These are phyloP conservation scores for Colletotrichum incanum DNA, from an alignment of 2,329 filamentous ascomycete genomes.

Conservation along the genomic window DNA sequence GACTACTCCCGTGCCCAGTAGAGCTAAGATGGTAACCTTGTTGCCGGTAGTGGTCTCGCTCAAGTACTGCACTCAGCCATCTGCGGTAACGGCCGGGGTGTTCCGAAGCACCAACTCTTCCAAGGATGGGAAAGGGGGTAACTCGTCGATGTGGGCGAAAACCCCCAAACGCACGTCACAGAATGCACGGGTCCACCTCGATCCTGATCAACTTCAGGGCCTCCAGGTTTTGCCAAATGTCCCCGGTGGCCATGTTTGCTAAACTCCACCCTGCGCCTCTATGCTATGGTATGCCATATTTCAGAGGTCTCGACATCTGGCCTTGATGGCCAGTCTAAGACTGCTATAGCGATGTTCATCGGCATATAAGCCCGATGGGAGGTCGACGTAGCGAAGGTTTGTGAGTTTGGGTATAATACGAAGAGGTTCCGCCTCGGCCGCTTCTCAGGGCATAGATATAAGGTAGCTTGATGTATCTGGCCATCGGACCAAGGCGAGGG, in stretches of 20 bases:
- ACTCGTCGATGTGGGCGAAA: slow-evolving; percentile 75
- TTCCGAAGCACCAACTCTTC: slow-evolving; percentile 81
- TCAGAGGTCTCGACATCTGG: too few relatives aligned
- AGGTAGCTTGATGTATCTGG: too few relatives aligned
- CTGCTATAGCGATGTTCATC: too few relatives aligned
- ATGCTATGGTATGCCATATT: too few relatives aligned
- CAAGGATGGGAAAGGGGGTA: slow-evolving; percentile 82
- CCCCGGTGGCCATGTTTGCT: slow-evolving; percentile 75
- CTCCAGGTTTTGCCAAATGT: slow-evolving; percentile 78
- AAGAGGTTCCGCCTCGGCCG: too few relatives aligned
- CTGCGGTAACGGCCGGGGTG: slow-evolving; percentile 78
- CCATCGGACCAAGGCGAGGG: too few relatives aligned
- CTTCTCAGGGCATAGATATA: too few relatives aligned
- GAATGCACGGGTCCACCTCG: slow-evolving; percentile 76
- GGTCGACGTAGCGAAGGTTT: too few relatives aligned
- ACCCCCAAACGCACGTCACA: slow-evolving; percentile 83
- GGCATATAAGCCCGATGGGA: too few relatives aligned
- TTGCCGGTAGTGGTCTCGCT: slow-evolving; percentile 71
- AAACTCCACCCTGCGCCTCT: slow-evolving; percentile 78
- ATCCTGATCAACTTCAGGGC: slow-evolving; percentile 79
- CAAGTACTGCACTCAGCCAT: slow-evolving; percentile 80
- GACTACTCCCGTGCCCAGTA: slow-evolving; percentile 81
- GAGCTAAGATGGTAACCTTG: slow-evolving; percentile 76
- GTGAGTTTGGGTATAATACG: too few relatives aligned
- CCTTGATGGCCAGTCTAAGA: too few relatives aligned